Conservation (phyloP, 179 eudicot species). For the Spinacia oleracea region DNA sequence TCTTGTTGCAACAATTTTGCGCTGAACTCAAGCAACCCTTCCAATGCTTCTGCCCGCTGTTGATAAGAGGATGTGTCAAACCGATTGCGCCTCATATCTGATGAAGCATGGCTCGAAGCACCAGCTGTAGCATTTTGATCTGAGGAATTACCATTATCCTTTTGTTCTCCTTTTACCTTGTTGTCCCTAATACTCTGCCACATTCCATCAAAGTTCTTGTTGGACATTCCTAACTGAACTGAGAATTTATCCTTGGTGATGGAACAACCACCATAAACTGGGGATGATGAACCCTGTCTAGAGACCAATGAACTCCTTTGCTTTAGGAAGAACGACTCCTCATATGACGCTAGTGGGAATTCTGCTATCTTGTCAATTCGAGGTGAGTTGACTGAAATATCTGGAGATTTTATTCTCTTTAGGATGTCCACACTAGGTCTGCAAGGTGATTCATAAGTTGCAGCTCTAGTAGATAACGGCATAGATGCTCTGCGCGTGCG, state of each 20-base stretch:
- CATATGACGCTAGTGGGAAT: constrained; percentile 65
- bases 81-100: constrained; percentile 52
- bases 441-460: constrained; percentile 37
- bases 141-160: constrained; percentile 43
- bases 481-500: constrained; percentile 73
- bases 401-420: constrained; percentile 55
- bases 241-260: constrained; percentile 82
- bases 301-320: constrained; percentile 36
- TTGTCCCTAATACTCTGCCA: constrained; percentile 40
- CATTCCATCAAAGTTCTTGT: constrained; percentile 36
- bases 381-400: constrained; percentile 85
- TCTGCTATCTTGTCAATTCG: constrained; percentile 77
- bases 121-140: constrained; percentile 61
- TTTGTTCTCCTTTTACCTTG: constrained; percentile 27
- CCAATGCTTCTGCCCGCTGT: constrained; percentile 91
- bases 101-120: constrained; percentile 60
- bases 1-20: constrained; percentile 80
- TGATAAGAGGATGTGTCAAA: constrained; percentile 82
- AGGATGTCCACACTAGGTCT: constrained; percentile 45
- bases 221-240: constrained; percentile 47
- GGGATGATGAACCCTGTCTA: constrained; percentile 53
- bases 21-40: constrained; percentile 90
- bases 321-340: constrained; percentile 49
- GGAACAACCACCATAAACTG: constrained; percentile 44
- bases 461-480: constrained; percentile 45